Evolutionary conservation across 805 yeast species (phyloP).

Genomic region (Yamadazyma kitorensis): DNA sequence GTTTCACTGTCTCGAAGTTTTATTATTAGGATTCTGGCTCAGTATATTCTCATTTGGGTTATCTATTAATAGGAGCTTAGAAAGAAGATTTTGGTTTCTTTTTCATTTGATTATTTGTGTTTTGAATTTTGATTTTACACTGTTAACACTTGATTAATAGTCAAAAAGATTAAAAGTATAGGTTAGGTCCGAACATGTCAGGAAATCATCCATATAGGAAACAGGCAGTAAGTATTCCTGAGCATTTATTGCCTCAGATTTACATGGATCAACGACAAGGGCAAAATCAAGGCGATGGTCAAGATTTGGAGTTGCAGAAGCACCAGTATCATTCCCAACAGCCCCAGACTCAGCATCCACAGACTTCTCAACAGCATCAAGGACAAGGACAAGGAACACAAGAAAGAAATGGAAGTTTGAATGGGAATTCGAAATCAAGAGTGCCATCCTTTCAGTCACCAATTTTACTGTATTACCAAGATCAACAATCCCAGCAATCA

Average conservation of each 20-base stretch:
- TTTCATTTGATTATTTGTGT: too few species aligned
- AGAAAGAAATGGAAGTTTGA: not conserved
- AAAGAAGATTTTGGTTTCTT: too few species aligned
- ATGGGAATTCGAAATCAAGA: too few species aligned
- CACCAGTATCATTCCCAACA: not conserved
- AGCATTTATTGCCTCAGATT: conserved; percentile 24
- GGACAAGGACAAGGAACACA: not conserved
- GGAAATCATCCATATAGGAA: conserved; percentile 13
- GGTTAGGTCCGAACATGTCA: conserved; percentile 2
- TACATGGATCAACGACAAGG: conserved; percentile 9
- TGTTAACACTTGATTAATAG: not conserved
- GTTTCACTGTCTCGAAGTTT: too few species aligned
- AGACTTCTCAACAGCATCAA: conserved; percentile 8
- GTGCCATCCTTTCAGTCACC: conserved; percentile 6
- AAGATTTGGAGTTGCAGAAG: too few species aligned
- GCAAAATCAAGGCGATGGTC: not conserved
- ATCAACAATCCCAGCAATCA: too few species aligned
- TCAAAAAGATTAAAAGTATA: not conserved
- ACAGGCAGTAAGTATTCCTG: conserved; percentile 19
- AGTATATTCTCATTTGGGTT: too few species aligned
- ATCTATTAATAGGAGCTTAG: too few species aligned
- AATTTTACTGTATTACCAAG: conserved; percentile 9
- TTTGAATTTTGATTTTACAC: too few species aligned
- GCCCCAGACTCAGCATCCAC: conserved; percentile 7
- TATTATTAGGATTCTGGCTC: too few species aligned